phyloP scores from a whole-genome alignment of 495 filamentous ascomycete species.

The Lophiostoma macrostomum region DNA sequence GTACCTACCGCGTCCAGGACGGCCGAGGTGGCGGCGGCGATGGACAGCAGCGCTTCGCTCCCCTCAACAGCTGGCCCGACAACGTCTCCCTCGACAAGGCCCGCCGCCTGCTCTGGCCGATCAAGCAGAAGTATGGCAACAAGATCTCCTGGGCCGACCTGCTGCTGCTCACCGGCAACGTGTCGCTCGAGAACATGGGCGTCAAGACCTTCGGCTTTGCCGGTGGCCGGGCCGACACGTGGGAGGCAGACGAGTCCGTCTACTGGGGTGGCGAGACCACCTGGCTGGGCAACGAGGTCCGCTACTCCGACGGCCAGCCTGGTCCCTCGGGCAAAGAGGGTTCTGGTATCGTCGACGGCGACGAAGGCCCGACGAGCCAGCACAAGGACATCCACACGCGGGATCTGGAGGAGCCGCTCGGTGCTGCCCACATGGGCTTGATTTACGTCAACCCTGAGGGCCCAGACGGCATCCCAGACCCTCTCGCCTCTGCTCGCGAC shows the following conservation, averaged over 20 bases:
- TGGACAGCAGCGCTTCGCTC: conserved; percentile 71
- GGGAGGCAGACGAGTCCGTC: conserved; percentile 67
- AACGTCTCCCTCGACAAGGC: conserved; percentile 75
- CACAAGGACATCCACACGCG: conserved; percentile 56
- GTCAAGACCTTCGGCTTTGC: conserved; percentile 70
- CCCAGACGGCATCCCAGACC: conserved; percentile 66
- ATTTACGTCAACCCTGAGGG: conserved; percentile 78
- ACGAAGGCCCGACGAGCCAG: conserved; percentile 45
- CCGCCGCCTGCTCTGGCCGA: conserved; percentile 71
- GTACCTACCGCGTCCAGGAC: conserved; percentile 69
- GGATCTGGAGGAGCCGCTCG: conserved; percentile 61
- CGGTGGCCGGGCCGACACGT: conserved; percentile 65
- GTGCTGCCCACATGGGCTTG: conserved; percentile 66
- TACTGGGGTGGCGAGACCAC: conserved; percentile 73
- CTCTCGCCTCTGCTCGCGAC: conserved; percentile 62
- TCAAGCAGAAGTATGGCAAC: conserved; percentile 78
- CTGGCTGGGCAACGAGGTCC: conserved; percentile 67
- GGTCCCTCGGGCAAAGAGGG: conserved; percentile 45
- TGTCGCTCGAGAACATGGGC: conserved; percentile 72
- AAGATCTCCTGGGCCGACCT: conserved; percentile 77
- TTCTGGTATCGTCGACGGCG: conserved; percentile 47
- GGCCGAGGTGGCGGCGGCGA: conserved; percentile 68
- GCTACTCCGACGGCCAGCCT: conserved; percentile 57
- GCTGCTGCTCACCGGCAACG: conserved; percentile 66
- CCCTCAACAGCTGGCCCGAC: conserved; percentile 77